Evolutionary conservation across 164 flowering plant genomes (phyloP), one percentile per base, ranked within the genome.

Genomic region (Dillenia suffruticosa): DNA sequence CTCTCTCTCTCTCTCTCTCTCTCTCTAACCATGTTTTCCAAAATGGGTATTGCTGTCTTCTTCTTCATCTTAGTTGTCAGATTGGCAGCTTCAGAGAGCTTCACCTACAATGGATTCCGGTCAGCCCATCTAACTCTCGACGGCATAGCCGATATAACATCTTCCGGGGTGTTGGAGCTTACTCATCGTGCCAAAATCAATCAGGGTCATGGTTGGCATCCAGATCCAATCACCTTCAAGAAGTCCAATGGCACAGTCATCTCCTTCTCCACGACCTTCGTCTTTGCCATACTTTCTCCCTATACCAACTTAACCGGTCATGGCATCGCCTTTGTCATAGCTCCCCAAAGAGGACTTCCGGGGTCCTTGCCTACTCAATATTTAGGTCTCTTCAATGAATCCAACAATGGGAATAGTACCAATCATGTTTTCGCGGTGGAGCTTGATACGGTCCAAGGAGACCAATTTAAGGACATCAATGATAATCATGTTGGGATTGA

Each of bases 171-270:
- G 43, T 40, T 76, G 44, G 17, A 3, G 51, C 62, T 76, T 2
- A 63, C 76, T n/a, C 60, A 76, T 51, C n/a, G 15, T 52, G 47
- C 64, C 50, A 1, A 5, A n/a, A 58, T 19, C 12, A 56, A 50
- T 54, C 7, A 9, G 9, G 74, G 69, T 19, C 74, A 66, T 19
- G 74, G 74, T 45, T 70, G 67, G 46, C 64, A 49, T 40, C 66
- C 74, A 2, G 10, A 9, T 12, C 61, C 69, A 9, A 14, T 74
- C 13, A 60, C 12, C 12, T 64, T 64, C 61, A 49, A 15, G 54
- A 44, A 15, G 11, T 44, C 61, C 5, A 16, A 19, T 10, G 56
- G 56, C 57, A 49, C 15, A 1, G 44, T 17, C 17, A 8, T 32
- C 26, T 64, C 68, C 52, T 64, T 64, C 68, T 56, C 55, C 43